Percentiles rank a stretch among this genome's conserved stretches.
These are phyloP conservation scores for Malassezia pachydermatis DNA, from an alignment of 1,284 basidiomycete genomes.

Conservation along the genomic window DNA sequence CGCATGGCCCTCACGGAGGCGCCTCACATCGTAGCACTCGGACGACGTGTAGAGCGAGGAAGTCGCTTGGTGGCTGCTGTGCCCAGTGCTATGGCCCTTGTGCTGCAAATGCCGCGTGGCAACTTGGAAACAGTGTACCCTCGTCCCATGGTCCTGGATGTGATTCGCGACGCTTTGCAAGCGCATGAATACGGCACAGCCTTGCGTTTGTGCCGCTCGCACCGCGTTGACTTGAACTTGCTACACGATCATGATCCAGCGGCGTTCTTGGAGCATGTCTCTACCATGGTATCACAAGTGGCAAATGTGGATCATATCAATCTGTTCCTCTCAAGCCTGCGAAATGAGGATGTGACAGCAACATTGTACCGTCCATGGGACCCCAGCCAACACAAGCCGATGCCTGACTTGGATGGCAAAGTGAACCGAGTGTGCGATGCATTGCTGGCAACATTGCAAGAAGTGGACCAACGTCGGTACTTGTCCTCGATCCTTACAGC, in stretches of 20 bases:
- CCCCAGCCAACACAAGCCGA: constrained; percentile 1
- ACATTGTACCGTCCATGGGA: constrained; percentile 46
- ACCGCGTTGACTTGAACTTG: constrained; percentile 81
- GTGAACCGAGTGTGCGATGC: constrained; percentile 69
- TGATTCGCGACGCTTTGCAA: constrained; percentile 35
- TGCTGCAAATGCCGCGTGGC: constrained; percentile 94
- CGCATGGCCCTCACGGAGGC: neutral
- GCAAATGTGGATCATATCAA: constrained; percentile 84
- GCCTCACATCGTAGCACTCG: constrained; percentile 24
- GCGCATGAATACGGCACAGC: constrained; percentile 62
- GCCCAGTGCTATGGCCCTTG: constrained; percentile 57
- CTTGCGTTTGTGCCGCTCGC: constrained; percentile 79
- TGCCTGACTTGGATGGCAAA: constrained; percentile 45
- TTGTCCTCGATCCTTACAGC: constrained; percentile 84
- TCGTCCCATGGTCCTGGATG: constrained; percentile 72
- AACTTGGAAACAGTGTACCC: constrained; percentile 94
- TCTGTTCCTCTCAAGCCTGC: constrained; percentile 71
- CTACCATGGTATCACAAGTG: constrained; percentile 68
- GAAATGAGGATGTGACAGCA: constrained; percentile 48
- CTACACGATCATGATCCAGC: constrained; percentile 67
- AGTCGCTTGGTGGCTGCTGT: constrained; percentile 40
- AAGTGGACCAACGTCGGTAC: constrained; percentile 60
- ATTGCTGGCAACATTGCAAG: constrained; percentile 63
- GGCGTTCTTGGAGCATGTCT: constrained; percentile 56
- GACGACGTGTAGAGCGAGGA: constrained; percentile 42